Evolutionary conservation across 1,284 basidiomycete genomes (phyloP).

Genomic region (Ustilago bromivora): DNA sequence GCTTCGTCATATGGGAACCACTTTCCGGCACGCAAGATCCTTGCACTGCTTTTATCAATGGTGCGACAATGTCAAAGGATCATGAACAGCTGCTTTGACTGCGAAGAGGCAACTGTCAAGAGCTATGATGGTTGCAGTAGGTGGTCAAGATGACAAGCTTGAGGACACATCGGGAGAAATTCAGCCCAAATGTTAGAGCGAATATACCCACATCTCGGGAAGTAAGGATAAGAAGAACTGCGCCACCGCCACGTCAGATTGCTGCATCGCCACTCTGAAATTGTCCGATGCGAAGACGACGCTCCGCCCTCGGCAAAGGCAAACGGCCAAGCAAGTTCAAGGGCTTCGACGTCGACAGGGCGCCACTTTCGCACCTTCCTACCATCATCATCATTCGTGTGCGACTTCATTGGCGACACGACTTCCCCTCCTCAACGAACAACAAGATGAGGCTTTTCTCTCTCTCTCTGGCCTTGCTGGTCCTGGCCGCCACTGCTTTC

Average conservation of each 20-base stretch:
- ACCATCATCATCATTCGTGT: conserved; percentile 11
- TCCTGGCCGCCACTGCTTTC: conserved; percentile 37
- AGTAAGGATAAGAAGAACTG: background rate
- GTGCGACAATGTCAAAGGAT: background rate
- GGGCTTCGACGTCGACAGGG: background rate
- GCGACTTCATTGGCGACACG: conserved; percentile 15
- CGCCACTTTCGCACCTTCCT: background rate
- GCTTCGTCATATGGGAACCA: too few relatives aligned
- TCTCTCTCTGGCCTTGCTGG: conserved; percentile 29
- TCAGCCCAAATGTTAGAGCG: background rate
- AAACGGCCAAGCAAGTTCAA: background rate
- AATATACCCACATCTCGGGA: background rate
- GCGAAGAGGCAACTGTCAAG: too few relatives aligned
- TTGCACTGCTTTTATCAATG: background rate
- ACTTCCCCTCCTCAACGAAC: background rate
- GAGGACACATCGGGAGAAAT: background rate
- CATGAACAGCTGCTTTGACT: too few relatives aligned
- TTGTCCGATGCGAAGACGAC: conserved; percentile 23
- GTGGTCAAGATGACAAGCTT: too few relatives aligned
- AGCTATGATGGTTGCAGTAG: background rate
- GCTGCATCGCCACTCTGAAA: conserved; percentile 15
- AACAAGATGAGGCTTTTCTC: conserved; percentile 41
- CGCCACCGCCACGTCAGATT: conserved; percentile 29
- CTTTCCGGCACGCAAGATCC: too few relatives aligned
- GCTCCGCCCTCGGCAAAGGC: conserved; percentile 1